These are phyloP conservation scores for Boletus subcaerulescens DNA, from an alignment of 768 basidiomycete genomes.

Conservation along the genomic window DNA sequence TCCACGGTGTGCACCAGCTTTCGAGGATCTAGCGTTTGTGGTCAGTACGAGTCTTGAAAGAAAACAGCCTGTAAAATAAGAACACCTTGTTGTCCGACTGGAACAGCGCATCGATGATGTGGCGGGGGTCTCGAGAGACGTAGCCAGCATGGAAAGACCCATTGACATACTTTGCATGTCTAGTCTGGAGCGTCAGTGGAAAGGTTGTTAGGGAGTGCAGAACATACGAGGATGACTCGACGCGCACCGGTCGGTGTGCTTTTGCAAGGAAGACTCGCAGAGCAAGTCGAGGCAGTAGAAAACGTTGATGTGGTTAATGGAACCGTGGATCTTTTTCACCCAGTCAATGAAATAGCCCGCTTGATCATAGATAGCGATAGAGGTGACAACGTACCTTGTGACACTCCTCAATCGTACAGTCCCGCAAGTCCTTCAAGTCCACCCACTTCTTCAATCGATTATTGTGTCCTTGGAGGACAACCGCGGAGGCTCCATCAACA, in stretches of 20 bases:
- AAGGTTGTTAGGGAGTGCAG: too few species aligned
- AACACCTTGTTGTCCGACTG: constrained; percentile 73
- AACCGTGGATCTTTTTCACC: constrained; percentile 37
- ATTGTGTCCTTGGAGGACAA: constrained; percentile 61
- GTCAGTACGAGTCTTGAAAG: too few species aligned
- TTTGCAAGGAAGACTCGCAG: constrained; percentile 78
- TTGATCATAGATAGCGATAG: too few species aligned
- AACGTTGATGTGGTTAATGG: constrained; percentile 90
- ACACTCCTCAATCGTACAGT: constrained; percentile 87
- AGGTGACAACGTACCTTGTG: constrained; percentile 56
- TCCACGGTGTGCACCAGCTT: constrained; percentile 82
- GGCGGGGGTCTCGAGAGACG: too few species aligned
- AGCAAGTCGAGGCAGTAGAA: too few species aligned
- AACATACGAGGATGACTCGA: constrained; percentile 9
- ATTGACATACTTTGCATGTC: too few species aligned
- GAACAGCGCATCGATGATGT: not conserved
- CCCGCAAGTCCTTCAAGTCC: constrained; percentile 95
- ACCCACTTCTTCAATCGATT: constrained; percentile 86
- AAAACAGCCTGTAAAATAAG: constrained; percentile 74
- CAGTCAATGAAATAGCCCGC: too few species aligned
- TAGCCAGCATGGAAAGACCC: too few species aligned
- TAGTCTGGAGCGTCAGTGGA: too few species aligned
- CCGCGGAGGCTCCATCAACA: too few species aligned
- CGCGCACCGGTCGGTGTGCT: constrained; percentile 41
- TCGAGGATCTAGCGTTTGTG: constrained; percentile 59